These are phyloP conservation scores for Xylaria sp. DNA, from an alignment of 2,329 filamentous ascomycete species.

Conservation along the genomic window DNA sequence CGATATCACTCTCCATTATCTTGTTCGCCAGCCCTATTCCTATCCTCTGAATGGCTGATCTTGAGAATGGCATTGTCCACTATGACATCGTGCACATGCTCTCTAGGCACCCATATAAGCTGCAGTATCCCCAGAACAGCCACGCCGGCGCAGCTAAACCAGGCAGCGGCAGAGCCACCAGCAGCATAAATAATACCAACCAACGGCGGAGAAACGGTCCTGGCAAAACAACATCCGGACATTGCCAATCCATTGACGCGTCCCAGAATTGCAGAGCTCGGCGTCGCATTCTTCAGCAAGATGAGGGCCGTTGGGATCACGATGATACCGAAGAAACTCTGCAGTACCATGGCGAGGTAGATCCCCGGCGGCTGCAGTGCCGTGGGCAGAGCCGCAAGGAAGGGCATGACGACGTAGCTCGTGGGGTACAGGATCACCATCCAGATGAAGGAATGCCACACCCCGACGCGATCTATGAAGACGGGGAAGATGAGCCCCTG, in stretches of 20 bases:
- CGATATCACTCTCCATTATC: not conserved
- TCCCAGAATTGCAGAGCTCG: conserved; percentile 65
- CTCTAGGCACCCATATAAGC: conserved; percentile 41
- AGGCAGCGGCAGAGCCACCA: conserved; percentile 54
- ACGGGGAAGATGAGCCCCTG: conserved; percentile 74
- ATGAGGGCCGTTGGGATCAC: conserved; percentile 73
- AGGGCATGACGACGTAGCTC: conserved; percentile 72
- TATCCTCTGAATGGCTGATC: conserved; percentile 21
- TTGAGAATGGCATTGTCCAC: conserved; percentile 24
- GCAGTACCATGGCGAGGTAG: conserved; percentile 67
- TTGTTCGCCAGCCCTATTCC: conserved; percentile 10
- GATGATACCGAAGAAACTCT: conserved; percentile 72
- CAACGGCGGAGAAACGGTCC: conserved; percentile 72
- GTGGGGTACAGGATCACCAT: conserved; percentile 71
- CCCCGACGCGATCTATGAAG: conserved; percentile 66
- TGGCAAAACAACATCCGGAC: conserved; percentile 71
- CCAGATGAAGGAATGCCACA: conserved; percentile 70
- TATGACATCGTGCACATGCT: conserved; percentile 33
- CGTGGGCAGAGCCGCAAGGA: conserved; percentile 63
- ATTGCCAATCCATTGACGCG: conserved; percentile 76
- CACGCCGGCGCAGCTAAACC: conserved; percentile 46
- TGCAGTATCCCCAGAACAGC: conserved; percentile 40
- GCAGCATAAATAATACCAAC: conserved; percentile 70
- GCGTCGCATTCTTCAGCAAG: conserved; percentile 73
- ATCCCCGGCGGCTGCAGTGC: conserved; percentile 64